phyloP scores from a whole-genome alignment of 371 early-diverging fungal species.

The Mortierella sp. region DNA sequence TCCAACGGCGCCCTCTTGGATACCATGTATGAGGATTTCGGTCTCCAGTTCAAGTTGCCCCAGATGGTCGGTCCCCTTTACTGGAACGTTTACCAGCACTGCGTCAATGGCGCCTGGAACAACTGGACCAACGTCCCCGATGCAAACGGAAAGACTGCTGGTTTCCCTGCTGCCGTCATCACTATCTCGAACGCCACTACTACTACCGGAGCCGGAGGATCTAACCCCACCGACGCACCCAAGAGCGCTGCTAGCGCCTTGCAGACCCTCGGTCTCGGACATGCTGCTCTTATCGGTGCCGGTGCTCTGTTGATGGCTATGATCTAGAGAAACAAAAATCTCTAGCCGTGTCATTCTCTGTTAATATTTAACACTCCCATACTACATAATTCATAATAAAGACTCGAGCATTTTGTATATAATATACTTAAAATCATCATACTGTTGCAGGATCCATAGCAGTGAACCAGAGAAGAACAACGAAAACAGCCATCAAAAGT shows the following conservation, averaged over 20 bases:
- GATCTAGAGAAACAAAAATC: constrained; percentile 19
- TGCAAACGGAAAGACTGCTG: constrained; percentile 37
- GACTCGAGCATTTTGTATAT: no score
- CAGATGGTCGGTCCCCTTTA: constrained; percentile 39
- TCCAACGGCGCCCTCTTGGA: constrained; percentile 39
- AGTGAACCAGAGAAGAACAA: no score
- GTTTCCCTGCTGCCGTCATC: constrained; percentile 49
- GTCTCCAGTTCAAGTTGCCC: constrained; percentile 52
- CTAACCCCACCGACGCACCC: background rate
- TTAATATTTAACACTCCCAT: no score
- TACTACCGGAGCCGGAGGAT: background rate
- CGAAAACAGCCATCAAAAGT: no score
- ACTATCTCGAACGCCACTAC: constrained; percentile 29
- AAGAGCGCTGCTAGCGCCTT: constrained; percentile 11
- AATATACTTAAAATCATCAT: no score
- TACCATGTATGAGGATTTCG: constrained; percentile 52
- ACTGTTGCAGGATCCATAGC: no score
- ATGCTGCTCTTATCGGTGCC: constrained; percentile 25
- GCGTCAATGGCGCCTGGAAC: constrained; percentile 46
- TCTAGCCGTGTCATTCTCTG: background rate
- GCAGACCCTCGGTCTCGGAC: constrained; percentile 18
- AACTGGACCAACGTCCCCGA: constrained; percentile 53
- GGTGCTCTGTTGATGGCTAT: constrained; percentile 35
- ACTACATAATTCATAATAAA: no score
- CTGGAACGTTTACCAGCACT: constrained; percentile 53